Evolutionary conservation across 2,329 filamentous ascomycete genomes (phyloP).

Genomic region (Exophiala lecanii-corni): DNA sequence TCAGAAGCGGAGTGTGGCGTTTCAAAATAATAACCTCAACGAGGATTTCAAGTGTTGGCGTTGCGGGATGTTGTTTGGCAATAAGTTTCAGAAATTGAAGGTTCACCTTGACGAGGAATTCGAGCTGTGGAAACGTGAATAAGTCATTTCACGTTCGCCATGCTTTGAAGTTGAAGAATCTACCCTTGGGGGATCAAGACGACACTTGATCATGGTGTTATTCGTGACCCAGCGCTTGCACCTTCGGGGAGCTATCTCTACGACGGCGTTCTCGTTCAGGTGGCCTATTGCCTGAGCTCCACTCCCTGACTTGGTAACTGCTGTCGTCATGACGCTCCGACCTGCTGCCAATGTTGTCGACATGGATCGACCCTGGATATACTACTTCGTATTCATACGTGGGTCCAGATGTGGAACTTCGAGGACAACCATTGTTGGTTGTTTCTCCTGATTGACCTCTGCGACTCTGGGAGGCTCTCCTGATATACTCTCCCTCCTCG

Average conservation of each 20-base stretch:
- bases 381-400: slow-evolving; percentile 21
- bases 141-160: too few species aligned
- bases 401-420: slow-evolving; percentile 9
- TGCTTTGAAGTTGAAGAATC: too few species aligned
- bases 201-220: too few species aligned
- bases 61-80: slow-evolving; percentile 69
- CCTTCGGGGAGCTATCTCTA: too few species aligned
- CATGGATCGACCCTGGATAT: slow-evolving; percentile 18
- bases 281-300: too few species aligned
- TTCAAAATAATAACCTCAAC: slow-evolving; percentile 53
- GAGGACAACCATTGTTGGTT: slow-evolving; percentile 6
- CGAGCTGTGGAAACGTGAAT: slow-evolving; percentile 66
- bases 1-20: slow-evolving; percentile 52
- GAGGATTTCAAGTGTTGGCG: slow-evolving; percentile 77
- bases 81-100: slow-evolving; percentile 69
- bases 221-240: too few species aligned
- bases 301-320: too few species aligned
- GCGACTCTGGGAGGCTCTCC: too few species aligned
- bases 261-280: too few species aligned
- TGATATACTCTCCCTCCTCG: slow-evolving; percentile 7
- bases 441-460: slow-evolving; percentile 5
- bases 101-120: slow-evolving; percentile 72
- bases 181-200: too few species aligned
- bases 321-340: background rate
- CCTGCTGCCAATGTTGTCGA: slow-evolving; percentile 12